Base-by-base conservation (phyloP, 1,284 basidiomycete species). In the Kwoniella shivajii region DNA sequence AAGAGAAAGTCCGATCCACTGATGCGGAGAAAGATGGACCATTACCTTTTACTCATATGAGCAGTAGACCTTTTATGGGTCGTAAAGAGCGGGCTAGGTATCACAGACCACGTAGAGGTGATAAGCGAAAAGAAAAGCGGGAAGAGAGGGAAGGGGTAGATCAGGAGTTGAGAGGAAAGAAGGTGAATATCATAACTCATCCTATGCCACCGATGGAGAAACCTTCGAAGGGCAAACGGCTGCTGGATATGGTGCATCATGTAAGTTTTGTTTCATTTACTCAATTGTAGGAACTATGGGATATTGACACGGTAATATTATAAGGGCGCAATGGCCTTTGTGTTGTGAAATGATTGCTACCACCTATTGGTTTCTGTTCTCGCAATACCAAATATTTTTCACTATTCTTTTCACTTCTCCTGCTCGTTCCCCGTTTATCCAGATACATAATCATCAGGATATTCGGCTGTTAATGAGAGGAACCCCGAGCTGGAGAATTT, bases 221-320 rank as follows among this genome's bases (percentile, higher is more conserved):
- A 20, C 47, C 52, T 5, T 50, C 56, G 20, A 58, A 20, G 27
- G 59, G 45, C 13, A 55, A 50, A 24, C 50, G 45, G 37, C 18
- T 64, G 13, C 34, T 58, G 43, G 57, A 59, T 29, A 41, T 47
- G 50, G 26, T 64, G 10, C 57, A 64, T 45, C 59, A 64, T 54
- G 63, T 64, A 50, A 61, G 63, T 64, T 24, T 43, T n/a, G 18
- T 18, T 33, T 24, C 50, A 30, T 26, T 27, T 41, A 29, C 22
- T 34, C 27, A 22, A 50, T 41, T 9, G 13, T 11, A 30, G 33
- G 30, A 14, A 34, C 26, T 47, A 33, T 33, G 41, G 22, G 33
- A 22, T 38, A 14, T 34, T 30, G 31, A 34, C 16, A 20, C 30
- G 26, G 37, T 24, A 22, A 34, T 7, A 18, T 6, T 27, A 27